phyloP scores from a whole-genome alignment of 345 rosid genomes.

The Linum tenue region DNA sequence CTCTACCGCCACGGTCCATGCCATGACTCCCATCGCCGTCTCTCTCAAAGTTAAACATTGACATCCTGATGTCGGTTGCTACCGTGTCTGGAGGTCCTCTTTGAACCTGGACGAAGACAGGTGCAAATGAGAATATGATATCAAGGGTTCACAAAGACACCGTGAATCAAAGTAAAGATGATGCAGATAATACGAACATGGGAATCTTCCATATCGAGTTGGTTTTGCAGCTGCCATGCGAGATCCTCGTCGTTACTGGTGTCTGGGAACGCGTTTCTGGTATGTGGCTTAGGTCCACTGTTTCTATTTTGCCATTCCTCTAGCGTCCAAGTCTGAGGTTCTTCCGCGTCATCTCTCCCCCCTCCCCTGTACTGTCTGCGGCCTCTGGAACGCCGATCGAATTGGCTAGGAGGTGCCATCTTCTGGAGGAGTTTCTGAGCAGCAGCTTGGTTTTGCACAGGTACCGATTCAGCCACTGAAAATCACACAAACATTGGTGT shows the following conservation, averaged over 20 bases:
- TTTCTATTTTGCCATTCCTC: slow-evolving; percentile 71
- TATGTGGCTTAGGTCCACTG: slow-evolving; percentile 25
- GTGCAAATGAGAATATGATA: neutral
- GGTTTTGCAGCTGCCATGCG: slow-evolving; percentile 77
- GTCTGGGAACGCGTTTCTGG: slow-evolving; percentile 29
- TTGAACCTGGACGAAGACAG: slow-evolving; percentile 33
- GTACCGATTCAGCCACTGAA: slow-evolving; percentile 57
- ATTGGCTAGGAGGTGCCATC: slow-evolving; percentile 44
- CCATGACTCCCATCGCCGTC: slow-evolving; percentile 20
- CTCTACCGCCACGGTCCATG: slow-evolving; percentile 43
- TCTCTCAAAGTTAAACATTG: slow-evolving; percentile 67
- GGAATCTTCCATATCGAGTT: slow-evolving; percentile 71
- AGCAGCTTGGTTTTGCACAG: slow-evolving; percentile 90
- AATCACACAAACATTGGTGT: slow-evolving; percentile 10
- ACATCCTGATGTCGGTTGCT: slow-evolving; percentile 56
- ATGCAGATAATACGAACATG: slow-evolving; percentile 27
- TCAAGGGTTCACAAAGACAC: neutral
- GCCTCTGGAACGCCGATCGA: slow-evolving; percentile 34
- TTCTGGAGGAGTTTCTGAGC: slow-evolving; percentile 79
- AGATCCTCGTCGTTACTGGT: slow-evolving; percentile 60
- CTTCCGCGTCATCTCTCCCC: slow-evolving; percentile 46
- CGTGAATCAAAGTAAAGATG: neutral
- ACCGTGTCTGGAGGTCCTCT: slow-evolving; percentile 29
- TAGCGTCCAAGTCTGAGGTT: slow-evolving; percentile 38
- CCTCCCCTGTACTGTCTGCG: slow-evolving; percentile 37